Percentiles rank a stretch among this genome's conserved stretches.
Conservation (phyloP, 768 basidiomycete species). For the Dendrothele bispora region DNA sequence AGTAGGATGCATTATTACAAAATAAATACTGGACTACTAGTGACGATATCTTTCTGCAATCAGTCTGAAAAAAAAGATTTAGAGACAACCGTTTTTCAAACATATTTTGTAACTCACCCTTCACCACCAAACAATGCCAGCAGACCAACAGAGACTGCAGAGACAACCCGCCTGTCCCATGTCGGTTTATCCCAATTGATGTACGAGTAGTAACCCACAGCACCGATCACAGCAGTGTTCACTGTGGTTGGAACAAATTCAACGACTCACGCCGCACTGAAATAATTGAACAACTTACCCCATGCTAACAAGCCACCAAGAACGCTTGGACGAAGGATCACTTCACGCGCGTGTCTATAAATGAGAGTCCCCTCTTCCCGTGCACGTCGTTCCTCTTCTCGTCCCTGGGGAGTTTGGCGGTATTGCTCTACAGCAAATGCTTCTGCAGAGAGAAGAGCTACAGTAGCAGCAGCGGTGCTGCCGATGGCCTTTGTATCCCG, state of each 20-base stretch:
- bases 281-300: slow-evolving; percentile 36
- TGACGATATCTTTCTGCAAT: no score
- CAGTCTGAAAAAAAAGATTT: no score
- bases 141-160: slow-evolving; percentile 57
- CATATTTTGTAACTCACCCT: slow-evolving; percentile 66
- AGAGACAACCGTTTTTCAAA: no score
- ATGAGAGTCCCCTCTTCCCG: slow-evolving; percentile 55
- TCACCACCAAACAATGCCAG: slow-evolving; percentile 64
- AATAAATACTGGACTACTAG: no score
- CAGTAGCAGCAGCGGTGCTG: slow-evolving; percentile 50
- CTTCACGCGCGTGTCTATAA: slow-evolving; percentile 54
- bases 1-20: no score
- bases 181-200: slow-evolving; percentile 59
- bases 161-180: slow-evolving; percentile 67
- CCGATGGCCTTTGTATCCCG: slow-evolving; percentile 54
- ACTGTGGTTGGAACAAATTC: slow-evolving; percentile 31
- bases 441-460: slow-evolving; percentile 61
- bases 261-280: background rate
- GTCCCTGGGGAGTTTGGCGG: slow-evolving; percentile 56
- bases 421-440: slow-evolving; percentile 64
- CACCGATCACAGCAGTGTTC: slow-evolving; percentile 63
- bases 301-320: slow-evolving; percentile 64
- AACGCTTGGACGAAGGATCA: slow-evolving; percentile 62
- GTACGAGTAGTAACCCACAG: slow-evolving; percentile 65
- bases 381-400: slow-evolving; percentile 54